Evolutionary conservation across 371 early-diverging fungal species (phyloP).

Genomic region (Nematocida sp.): DNA sequence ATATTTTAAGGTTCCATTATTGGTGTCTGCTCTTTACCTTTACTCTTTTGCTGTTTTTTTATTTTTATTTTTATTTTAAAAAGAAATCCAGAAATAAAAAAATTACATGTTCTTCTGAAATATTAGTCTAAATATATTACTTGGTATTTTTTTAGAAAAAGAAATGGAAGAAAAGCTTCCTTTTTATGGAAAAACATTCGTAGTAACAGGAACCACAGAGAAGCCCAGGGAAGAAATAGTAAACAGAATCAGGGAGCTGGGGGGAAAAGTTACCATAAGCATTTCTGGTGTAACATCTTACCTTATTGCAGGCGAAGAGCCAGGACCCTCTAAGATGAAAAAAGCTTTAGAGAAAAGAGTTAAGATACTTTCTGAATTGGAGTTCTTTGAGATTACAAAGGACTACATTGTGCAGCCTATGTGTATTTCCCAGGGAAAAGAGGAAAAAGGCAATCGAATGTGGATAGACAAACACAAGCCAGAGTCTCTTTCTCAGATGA

Average conservation of each 20-base stretch:
- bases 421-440: conserved; percentile 54
- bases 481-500: conserved; percentile 72
- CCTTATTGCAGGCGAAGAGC: conserved; percentile 78
- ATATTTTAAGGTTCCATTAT: neutral
- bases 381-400: conserved; percentile 74
- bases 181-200: conserved; percentile 26
- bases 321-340: conserved; percentile 80
- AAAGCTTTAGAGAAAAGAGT: conserved; percentile 75
- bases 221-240: conserved; percentile 29
- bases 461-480: conserved; percentile 97
- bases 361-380: conserved; percentile 78
- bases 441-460: conserved; percentile 16
- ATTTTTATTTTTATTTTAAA: no score
- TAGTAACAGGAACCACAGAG: conserved; percentile 39
- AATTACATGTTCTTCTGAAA: no score
- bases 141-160: conserved; percentile 41
- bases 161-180: conserved; percentile 42
- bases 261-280: conserved; percentile 74
- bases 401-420: conserved; percentile 30
- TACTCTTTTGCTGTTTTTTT: no score
- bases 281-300: conserved; percentile 82
- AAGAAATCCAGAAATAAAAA: no score
- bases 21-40: no score
- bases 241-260: conserved; percentile 55
- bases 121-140: neutral